Evolutionary conservation across 2,329 filamentous ascomycete species (phyloP), one percentile per base, ranked within the genome.

Genomic region (Aspergillus neotritici): DNA sequence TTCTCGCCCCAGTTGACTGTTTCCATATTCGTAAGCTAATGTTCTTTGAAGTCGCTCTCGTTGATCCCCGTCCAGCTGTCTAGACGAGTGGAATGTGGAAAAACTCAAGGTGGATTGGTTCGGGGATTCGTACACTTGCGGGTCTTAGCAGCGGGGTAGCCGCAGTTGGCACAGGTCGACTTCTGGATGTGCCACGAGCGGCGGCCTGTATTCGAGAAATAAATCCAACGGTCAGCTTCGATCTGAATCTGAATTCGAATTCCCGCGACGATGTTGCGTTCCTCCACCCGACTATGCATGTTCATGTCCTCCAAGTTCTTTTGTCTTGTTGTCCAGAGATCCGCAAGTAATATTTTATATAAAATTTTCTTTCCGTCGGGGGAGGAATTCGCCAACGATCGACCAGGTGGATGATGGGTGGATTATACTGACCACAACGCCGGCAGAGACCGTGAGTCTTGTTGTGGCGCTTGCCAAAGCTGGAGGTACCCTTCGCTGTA

Each of bases 1-100:
- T 98, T 98, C 83, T 97, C 91, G 74, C 87, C 83, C 93, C 93
- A 98, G 87, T 98, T 96, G 85, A 84, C 91, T 97, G 70, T 70
- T 51, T 38, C 44, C 39, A 51, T 25, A 44, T 43, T 48, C 56
- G 54, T 64, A 54, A 63, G 61, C 59, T 54, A 54, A 51, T 16
- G 46, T 15, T 49, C 37, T 43, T 31, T 31, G 39, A 34, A 31
- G 32, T 34, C 34, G 40, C 37, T 40, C 38, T 41, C 32, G 16
- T 41, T 41, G 16, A 37, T 39, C 40, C 41, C 45, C 41, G 40
- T 37, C 48, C 33, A 47, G 39, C 47, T n/a, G n/a, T n/a, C n/a
- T 40, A 51, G 36, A 38, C 50, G 51, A 16, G 32, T 33, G 35
- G 34, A 38, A 5, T 37, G 14, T 37, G 11, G 21, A 32, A 15